Evolutionary conservation across 1,284 basidiomycete species (phyloP).

Genomic region (Malassezia vespertilionis): DNA sequence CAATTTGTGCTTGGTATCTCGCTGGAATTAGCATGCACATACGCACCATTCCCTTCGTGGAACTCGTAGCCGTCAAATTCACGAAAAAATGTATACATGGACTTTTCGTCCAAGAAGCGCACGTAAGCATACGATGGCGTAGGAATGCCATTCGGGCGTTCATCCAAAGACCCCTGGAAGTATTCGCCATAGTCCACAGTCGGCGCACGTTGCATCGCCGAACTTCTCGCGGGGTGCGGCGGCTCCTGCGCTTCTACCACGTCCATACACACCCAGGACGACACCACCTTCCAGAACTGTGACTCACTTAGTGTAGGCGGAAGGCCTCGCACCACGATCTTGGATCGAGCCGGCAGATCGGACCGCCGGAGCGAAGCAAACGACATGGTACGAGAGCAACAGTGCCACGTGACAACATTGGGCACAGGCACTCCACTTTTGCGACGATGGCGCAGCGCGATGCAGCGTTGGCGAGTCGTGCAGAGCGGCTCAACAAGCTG

Average conservation of each 20-base stretch:
- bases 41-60: slow-evolving; percentile 71
- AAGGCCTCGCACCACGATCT: slow-evolving; percentile 74
- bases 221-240: slow-evolving; percentile 49
- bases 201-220: no score
- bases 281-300: slow-evolving; percentile 83
- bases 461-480: neutral
- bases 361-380: slow-evolving; percentile 19
- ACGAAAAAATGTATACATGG: slow-evolving; percentile 63
- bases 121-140: slow-evolving; percentile 60
- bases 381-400: no score
- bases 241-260: slow-evolving; percentile 50
- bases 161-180: slow-evolving; percentile 18
- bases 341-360: slow-evolving; percentile 46
- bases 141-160: slow-evolving; percentile 1
- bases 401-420: neutral
- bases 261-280: slow-evolving; percentile 58
- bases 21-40: neutral
- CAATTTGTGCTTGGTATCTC: no score
- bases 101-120: slow-evolving; percentile 66
- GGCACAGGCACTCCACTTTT: neutral
- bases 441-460: neutral
- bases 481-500: slow-evolving; percentile 4
- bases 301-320: slow-evolving; percentile 84
- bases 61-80: slow-evolving; percentile 87
- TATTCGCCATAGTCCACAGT: slow-evolving; percentile 36